These are phyloP conservation scores for Eurotiales sp. DNA, from an alignment of 2,329 filamentous ascomycete species.

Conservation along the genomic window DNA sequence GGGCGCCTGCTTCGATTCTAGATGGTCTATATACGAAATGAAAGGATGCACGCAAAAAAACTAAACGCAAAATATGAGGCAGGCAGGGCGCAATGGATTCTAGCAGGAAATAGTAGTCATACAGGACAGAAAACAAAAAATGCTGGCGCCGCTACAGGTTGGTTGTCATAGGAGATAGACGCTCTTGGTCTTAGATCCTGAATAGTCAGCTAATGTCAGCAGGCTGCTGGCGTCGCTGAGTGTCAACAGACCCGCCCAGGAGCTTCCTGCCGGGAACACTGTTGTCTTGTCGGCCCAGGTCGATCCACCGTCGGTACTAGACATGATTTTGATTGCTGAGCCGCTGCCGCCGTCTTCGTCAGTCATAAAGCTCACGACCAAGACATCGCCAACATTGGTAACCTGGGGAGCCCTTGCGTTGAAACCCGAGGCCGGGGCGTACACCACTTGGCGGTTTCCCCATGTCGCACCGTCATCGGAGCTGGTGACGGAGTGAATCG, in stretches of 20 bases:
- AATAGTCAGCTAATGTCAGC: conserved; percentile 3
- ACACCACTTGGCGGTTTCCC: conserved; percentile 8
- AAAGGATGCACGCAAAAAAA: too few species aligned
- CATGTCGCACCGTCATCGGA: conserved; percentile 7
- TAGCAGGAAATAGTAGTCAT: too few species aligned
- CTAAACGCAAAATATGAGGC: too few species aligned
- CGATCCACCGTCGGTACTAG: conserved; percentile 8
- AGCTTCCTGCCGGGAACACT: background rate
- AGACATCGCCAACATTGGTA: conserved; percentile 10
- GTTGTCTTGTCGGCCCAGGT: conserved; percentile 11
- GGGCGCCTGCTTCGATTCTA: too few species aligned
- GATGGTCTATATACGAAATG: too few species aligned
- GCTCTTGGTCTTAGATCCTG: conserved; percentile 5
- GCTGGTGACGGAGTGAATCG: conserved; percentile 10
- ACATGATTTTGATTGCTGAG: conserved; percentile 8
- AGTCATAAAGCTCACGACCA: conserved; percentile 11
- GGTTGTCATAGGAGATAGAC: too few species aligned
- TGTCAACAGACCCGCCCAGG: conserved; percentile 10
- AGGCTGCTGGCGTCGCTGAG: background rate
- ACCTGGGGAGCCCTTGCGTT: conserved; percentile 11
- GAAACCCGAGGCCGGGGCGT: conserved; percentile 2
- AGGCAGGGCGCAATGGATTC: too few species aligned
- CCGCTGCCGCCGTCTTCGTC: conserved; percentile 7
- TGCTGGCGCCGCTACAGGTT: too few species aligned
- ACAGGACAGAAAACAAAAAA: too few species aligned